Percentiles rank a stretch among this genome's conserved stretches.
Evolutionary conservation across 768 basidiomycete genomes (phyloP).

Genomic region (Rhizopogon rudus): DNA sequence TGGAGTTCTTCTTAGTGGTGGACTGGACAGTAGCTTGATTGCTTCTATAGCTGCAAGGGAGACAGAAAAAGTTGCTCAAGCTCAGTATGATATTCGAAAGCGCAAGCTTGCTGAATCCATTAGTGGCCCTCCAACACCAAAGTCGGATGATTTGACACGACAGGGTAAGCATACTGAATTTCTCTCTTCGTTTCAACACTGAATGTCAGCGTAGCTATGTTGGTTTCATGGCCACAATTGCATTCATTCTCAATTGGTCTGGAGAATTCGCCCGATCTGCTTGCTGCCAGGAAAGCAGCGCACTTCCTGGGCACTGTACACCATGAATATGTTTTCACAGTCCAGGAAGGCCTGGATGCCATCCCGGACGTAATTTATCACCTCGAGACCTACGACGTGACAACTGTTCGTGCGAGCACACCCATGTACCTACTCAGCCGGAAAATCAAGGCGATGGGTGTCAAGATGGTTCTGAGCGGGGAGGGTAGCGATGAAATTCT

Average conservation of each 20-base stretch:
- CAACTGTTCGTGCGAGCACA: constrained; percentile 94
- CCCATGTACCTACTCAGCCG: constrained; percentile 98
- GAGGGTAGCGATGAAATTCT: constrained; percentile 98
- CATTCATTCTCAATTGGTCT: constrained; percentile 98
- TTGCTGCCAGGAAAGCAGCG: constrained; percentile 92
- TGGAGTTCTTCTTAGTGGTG: constrained; percentile 93
- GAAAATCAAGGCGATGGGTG: constrained; percentile 99
- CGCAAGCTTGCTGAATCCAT: constrained; percentile 46
- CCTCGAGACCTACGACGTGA: constrained; percentile 98
- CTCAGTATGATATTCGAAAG: constrained; percentile 69
- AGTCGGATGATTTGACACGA: constrained; percentile 40
- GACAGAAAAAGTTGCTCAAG: constrained; percentile 84
- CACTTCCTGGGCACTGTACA: constrained; percentile 92
- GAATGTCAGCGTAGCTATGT: constrained; percentile 42
- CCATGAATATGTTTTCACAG: constrained; percentile 97
- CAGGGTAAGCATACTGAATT: constrained; percentile 38
- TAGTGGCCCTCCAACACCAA: constrained; percentile 58
- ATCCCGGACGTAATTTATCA: constrained; percentile 98
- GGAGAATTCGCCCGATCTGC: constrained; percentile 89
- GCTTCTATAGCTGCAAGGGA: constrained; percentile 93
- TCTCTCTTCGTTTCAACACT: neutral
- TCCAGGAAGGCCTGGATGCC: constrained; percentile 96
- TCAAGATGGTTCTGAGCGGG: constrained; percentile 98
- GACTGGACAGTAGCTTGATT: constrained; percentile 93
- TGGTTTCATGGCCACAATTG: constrained; percentile 90